A percentile compares a stretch with the other conserved stretches of the same genome.
Conservation (phyloP, 331 rosid genomes). For the Acacia concinna region DNA sequence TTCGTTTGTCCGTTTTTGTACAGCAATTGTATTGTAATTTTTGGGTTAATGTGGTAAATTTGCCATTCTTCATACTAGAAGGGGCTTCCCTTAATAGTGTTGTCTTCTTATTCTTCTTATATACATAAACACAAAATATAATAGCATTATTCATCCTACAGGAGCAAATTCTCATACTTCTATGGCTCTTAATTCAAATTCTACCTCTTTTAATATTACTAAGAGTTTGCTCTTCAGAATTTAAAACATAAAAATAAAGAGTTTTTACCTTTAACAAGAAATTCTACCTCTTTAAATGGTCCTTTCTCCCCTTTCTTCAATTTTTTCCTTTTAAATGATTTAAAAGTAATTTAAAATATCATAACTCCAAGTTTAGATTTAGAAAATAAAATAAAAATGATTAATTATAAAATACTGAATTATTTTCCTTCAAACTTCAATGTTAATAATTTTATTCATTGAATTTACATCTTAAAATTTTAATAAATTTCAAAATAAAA, state of each 20-base stretch:
- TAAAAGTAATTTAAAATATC: too few relatives aligned
- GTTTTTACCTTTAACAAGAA: too few relatives aligned
- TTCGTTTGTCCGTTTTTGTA: conserved; percentile 26
- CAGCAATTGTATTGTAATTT: conserved; percentile 35
- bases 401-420: too few relatives aligned
- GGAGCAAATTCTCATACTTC: not conserved
- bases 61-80: not conserved
- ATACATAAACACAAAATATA: not conserved
- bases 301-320: not conserved
- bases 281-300: not conserved
- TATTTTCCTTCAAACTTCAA: too few relatives aligned
- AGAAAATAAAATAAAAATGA: too few relatives aligned
- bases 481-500: too few relatives aligned
- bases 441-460: too few relatives aligned
- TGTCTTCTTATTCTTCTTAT: not conserved
- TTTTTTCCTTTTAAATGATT: too few relatives aligned
- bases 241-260: too few relatives aligned
- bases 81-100: too few relatives aligned
- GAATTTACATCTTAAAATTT: too few relatives aligned
- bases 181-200: not conserved
- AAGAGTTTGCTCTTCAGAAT: too few relatives aligned
- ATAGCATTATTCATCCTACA: not conserved
- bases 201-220: not conserved
- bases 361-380: not conserved
- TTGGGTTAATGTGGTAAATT: conserved; percentile 23